These are phyloP conservation scores for Pythium apleroticum DNA, from an alignment of 352 stramenopile genomes.

Conservation along the genomic window DNA sequence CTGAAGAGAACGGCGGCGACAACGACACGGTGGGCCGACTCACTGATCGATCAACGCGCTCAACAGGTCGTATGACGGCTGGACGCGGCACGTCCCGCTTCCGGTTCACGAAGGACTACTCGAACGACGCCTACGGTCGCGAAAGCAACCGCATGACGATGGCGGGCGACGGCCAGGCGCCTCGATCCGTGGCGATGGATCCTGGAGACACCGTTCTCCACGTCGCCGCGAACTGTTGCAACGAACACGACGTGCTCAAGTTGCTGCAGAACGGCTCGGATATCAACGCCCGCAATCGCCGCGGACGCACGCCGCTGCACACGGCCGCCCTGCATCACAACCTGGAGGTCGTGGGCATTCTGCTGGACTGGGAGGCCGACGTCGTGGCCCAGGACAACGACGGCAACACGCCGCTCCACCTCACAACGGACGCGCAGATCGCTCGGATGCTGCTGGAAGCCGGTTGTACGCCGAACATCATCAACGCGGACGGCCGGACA, in stretches of 20 bases:
- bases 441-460: slow-evolving; percentile 79
- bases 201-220: slow-evolving; percentile 86
- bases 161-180: slow-evolving; percentile 38
- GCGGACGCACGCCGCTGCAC: slow-evolving; percentile 76
- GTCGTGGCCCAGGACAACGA: slow-evolving; percentile 77
- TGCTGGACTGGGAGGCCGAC: slow-evolving; percentile 82
- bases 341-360: slow-evolving; percentile 75
- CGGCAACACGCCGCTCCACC: slow-evolving; percentile 82
- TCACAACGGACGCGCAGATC: slow-evolving; percentile 78
- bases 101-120: slow-evolving; percentile 83
- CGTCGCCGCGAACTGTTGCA: slow-evolving; percentile 84
- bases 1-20: slow-evolving; percentile 41
- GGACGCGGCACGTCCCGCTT: slow-evolving; percentile 61
- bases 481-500: slow-evolving; percentile 78
- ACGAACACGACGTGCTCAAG: slow-evolving; percentile 83
- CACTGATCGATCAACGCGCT: slow-evolving; percentile 17
- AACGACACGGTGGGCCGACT: slow-evolving; percentile 6
- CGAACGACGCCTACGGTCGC: slow-evolving; percentile 36
- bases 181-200: slow-evolving; percentile 81
- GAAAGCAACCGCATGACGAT: slow-evolving; percentile 32
- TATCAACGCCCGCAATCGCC: slow-evolving; percentile 81
- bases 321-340: slow-evolving; percentile 83
- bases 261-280: slow-evolving; percentile 86
- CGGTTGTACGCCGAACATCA: slow-evolving; percentile 81
- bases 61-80: slow-evolving; percentile 20